These are phyloP conservation scores for Oligophagozyma castellii DNA, from an alignment of 1,139 yeast genomes.

Conservation along the genomic window DNA sequence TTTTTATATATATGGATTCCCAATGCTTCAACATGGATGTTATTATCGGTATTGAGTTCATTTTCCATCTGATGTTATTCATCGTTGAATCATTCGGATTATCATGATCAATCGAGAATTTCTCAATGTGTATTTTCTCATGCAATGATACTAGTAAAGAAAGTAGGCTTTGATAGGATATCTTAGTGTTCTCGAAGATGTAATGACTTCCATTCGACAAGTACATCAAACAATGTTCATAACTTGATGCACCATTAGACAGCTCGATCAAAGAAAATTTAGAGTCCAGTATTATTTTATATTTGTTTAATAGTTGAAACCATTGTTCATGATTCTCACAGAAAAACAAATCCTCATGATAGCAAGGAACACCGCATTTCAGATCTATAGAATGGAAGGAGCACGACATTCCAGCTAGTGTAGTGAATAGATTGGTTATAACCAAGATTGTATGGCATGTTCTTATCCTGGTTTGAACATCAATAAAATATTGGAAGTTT, in stretches of 20 bases:
- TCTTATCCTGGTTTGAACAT: conserved; percentile 74
- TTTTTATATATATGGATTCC: conserved; percentile 48
- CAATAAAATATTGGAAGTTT: conserved; percentile 61
- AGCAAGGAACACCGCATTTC: conserved; percentile 59
- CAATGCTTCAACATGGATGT: conserved; percentile 45
- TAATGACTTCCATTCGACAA: conserved; percentile 33
- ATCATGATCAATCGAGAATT: conserved; percentile 25
- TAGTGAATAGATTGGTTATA: conserved; percentile 56
- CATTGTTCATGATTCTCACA: conserved; percentile 46
- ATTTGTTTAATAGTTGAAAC: conserved; percentile 29
- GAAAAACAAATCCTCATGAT: conserved; percentile 55
- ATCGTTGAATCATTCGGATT: conserved; percentile 23
- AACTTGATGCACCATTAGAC: conserved; percentile 43
- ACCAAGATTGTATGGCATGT: conserved; percentile 71
- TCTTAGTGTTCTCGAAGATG: conserved; percentile 25
- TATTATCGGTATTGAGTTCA: conserved; percentile 42
- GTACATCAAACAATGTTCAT: conserved; percentile 36
- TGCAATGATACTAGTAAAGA: conserved; percentile 61
- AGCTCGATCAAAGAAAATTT: conserved; percentile 39
- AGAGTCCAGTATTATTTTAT: conserved; percentile 30
- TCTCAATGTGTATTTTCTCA: conserved; percentile 48
- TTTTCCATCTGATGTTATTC: conserved; percentile 44
- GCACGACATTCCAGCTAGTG: conserved; percentile 51
- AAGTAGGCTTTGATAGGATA: conserved; percentile 46
- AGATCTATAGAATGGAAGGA: conserved; percentile 44